Conservation (phyloP, 1,139 yeast genomes). For the Suhomyces anneliseae region DNA sequence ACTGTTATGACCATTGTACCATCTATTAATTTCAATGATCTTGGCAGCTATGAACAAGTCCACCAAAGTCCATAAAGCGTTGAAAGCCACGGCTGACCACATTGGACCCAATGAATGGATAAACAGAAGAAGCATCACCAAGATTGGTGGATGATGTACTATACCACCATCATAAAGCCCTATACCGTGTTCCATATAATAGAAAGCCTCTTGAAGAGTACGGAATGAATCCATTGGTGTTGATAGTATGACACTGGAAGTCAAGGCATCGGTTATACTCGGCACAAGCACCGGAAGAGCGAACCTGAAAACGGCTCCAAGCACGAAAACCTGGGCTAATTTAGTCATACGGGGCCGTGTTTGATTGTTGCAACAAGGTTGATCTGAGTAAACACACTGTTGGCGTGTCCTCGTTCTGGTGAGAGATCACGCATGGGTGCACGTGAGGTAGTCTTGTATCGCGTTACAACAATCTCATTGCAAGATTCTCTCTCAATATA, state of each 20-base stretch:
- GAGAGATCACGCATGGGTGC: no score
- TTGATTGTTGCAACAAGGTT: neutral
- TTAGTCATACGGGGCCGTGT: slow-evolving; percentile 6
- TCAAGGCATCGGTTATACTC: slow-evolving; percentile 26
- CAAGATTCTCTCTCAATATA: no score
- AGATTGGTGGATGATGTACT: slow-evolving; percentile 79
- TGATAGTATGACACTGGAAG: slow-evolving; percentile 63
- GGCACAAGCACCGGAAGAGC: slow-evolving; percentile 37
- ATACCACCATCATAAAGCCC: slow-evolving; percentile 83
- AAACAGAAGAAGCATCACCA: slow-evolving; percentile 51
- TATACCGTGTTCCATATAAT: slow-evolving; percentile 56
- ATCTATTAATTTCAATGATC: slow-evolving; percentile 40
- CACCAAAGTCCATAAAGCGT: slow-evolving; percentile 38
- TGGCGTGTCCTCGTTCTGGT: neutral
- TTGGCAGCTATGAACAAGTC: slow-evolving; percentile 46
- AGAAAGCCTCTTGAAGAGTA: slow-evolving; percentile 77
- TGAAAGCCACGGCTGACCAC: slow-evolving; percentile 17
- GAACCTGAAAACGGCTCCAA: slow-evolving; percentile 35
- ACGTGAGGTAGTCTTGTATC: no score
- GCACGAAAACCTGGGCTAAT: slow-evolving; percentile 22
- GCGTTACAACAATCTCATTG: no score
- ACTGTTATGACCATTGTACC: slow-evolving; percentile 37
- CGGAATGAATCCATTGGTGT: slow-evolving; percentile 72
- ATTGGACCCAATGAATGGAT: slow-evolving; percentile 23
- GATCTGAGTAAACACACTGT: neutral